Conservation (phyloP, 2,329 filamentous ascomycete genomes). For the Cucurbitaria berberidis region DNA sequence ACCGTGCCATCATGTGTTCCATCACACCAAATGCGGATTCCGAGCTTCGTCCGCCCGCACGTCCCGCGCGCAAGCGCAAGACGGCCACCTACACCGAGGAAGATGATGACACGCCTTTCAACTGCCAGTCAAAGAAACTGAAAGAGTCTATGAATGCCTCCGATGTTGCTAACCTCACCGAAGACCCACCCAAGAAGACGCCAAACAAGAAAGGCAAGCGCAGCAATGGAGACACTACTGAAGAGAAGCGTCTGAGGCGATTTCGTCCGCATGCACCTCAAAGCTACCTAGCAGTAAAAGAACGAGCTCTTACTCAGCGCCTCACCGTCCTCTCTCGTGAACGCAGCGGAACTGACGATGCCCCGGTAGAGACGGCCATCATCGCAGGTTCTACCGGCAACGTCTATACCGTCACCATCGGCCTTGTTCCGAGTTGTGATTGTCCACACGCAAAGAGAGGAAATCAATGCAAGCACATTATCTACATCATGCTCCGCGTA, state of each 20-base stretch:
- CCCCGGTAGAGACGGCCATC: constrained; percentile 60
- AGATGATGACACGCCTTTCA: constrained; percentile 4
- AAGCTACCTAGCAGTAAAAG: constrained; percentile 55
- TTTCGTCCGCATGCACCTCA: constrained; percentile 51
- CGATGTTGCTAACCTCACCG: constrained; percentile 14
- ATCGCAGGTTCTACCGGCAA: constrained; percentile 68
- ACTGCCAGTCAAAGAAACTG: constrained; percentile 7
- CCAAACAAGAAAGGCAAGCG: constrained; percentile 27
- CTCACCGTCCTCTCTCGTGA: constrained; percentile 64
- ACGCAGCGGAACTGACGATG: constrained; percentile 52
- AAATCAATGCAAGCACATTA: constrained; percentile 68
- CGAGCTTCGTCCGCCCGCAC: neutral
- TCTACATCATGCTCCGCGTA: constrained; percentile 66
- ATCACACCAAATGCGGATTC: neutral
- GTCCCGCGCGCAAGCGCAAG: constrained; percentile 33
- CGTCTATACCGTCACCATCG: constrained; percentile 63
- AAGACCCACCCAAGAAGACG: constrained; percentile 18
- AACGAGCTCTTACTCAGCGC: constrained; percentile 58
- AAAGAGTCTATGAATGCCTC: constrained; percentile 6
- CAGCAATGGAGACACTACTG: constrained; percentile 16
- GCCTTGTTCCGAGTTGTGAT: constrained; percentile 59
- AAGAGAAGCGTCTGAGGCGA: constrained; percentile 42
- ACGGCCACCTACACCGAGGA: constrained; percentile 14
- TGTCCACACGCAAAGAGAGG: constrained; percentile 63
- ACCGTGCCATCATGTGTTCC: neutral